These are phyloP conservation scores for Dactylonectria estremocensis DNA, from an alignment of 2,329 filamentous ascomycete genomes.

Conservation along the genomic window DNA sequence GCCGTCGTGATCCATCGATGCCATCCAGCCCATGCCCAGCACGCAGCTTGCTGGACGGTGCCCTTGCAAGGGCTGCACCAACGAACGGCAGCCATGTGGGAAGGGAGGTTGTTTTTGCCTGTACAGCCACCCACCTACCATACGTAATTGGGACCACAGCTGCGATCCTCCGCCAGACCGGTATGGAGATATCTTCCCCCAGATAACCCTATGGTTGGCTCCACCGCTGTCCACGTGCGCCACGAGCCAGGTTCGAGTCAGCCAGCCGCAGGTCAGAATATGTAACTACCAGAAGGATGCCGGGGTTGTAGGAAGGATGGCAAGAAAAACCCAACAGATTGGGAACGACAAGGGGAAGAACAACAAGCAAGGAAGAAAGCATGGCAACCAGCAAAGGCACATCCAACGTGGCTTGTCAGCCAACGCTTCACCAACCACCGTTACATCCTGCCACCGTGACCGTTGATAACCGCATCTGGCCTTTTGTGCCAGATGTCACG, in stretches of 20 bases:
- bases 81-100: constrained; percentile 31
- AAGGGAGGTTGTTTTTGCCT: constrained; percentile 5
- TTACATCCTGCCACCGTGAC: constrained; percentile 6
- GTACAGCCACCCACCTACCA: constrained; percentile 26
- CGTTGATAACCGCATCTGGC: constrained; percentile 11
- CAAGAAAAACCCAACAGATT: background rate
- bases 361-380: background rate
- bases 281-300: constrained; percentile 1
- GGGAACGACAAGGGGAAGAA: background rate
- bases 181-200: constrained; percentile 32
- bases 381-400: background rate
- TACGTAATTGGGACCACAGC: constrained; percentile 20
- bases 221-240: constrained; percentile 28
- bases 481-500: background rate
- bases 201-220: constrained; percentile 30
- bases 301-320: constrained; percentile 7
- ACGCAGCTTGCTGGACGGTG: background rate
- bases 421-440: background rate
- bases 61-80: constrained; percentile 14
- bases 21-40: background rate
- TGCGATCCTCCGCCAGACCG: constrained; percentile 33
- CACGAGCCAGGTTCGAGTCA: constrained; percentile 21
- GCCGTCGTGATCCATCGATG: constrained; percentile 1
- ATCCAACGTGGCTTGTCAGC: background rate
- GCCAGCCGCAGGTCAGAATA: constrained; percentile 9